Evolutionary conservation across 1,284 basidiomycete species (phyloP), one percentile per base, ranked within the genome.

Genomic region (Fomitopsis palustris): DNA sequence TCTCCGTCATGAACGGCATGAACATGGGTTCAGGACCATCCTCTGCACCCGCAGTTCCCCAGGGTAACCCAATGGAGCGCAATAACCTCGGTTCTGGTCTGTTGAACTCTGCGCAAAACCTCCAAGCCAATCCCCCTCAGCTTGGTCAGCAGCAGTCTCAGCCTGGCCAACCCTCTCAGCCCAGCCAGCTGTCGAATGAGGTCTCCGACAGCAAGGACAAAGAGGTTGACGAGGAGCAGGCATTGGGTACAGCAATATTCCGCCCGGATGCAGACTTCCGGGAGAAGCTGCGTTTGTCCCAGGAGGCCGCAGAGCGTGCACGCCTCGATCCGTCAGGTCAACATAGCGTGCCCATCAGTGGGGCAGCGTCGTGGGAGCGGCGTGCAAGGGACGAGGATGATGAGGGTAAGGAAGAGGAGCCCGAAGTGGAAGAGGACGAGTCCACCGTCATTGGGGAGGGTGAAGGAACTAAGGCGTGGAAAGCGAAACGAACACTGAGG

Each of bases 211-310:
- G 69, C 31, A 78, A 78, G 45, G 78, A 79, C 64, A 78, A 81
- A 52, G 79, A 81, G 25, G 67, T 69, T 10, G 82, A 85, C 55
- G 69, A 77, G 10, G 84, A 87, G 59, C 81, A 81, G 59, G 81
- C 81, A 53, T 68, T 88, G 39, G 41, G 38, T 38, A 96, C 94
- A 16, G 90, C 92, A 16, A 93, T 96, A 57, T 96, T 94, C 75
- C 82, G 90, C 53, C 92, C 93, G 0, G 93, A 94, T 66, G 88
- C 88, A 66, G 89, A 92, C 62, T 96, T 93, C 93, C 88, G 85
- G 69, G 91, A 93, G 72, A 85, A 82, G 69, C 69, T 89, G 59
- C 80, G 86, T 56, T 74, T 81, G 60, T 81, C 86, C 25, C 85
- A 87, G 64, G 85, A 87, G 64, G 80, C 80, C 61, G 73, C 71